A percentile compares a stretch with the other conserved stretches of the same genome.
Evolutionary conservation across 2,329 filamentous ascomycete species (phyloP).

Genomic region (Westerdykella ornata): DNA sequence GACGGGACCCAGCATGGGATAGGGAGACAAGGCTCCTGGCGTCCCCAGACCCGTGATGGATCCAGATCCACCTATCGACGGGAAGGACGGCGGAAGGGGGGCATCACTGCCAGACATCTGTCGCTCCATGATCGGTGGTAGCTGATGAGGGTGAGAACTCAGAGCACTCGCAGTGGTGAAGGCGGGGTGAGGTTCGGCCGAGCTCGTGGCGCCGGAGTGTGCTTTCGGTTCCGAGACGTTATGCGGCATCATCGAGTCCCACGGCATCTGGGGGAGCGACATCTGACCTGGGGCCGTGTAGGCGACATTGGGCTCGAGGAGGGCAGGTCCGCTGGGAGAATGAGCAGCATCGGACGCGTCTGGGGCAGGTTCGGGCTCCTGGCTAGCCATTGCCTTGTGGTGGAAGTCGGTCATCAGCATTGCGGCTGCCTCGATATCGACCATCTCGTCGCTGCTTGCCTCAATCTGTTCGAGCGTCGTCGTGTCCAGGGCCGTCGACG

Average conservation of each 20-base stretch:
- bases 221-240: conserved; percentile 64
- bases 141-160: conserved; percentile 55
- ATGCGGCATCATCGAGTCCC: conserved; percentile 80
- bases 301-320: conserved; percentile 70
- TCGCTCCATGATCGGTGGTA: conserved; percentile 64
- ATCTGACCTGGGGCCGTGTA: conserved; percentile 65
- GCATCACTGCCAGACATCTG: conserved; percentile 53
- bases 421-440: conserved; percentile 93
- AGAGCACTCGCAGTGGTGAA: conserved; percentile 54
- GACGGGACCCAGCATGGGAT: conserved; percentile 60
- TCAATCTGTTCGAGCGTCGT: conserved; percentile 88
- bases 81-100: conserved; percentile 55
- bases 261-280: conserved; percentile 78
- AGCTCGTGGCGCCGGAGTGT: conserved; percentile 64
- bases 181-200: conserved; percentile 56
- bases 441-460: conserved; percentile 79
- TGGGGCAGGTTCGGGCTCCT: conserved; percentile 52
- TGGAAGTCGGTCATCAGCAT: conserved; percentile 98
- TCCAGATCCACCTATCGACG: conserved; percentile 64
- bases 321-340: conserved; percentile 61
- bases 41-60: conserved; percentile 63
- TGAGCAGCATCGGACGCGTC: conserved; percentile 60
- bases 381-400: conserved; percentile 80
- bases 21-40: conserved; percentile 67
- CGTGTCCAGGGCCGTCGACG: conserved; percentile 73